These are phyloP conservation scores for Auriscalpium microsporum DNA, from an alignment of 768 basidiomycete species.

Conservation along the genomic window DNA sequence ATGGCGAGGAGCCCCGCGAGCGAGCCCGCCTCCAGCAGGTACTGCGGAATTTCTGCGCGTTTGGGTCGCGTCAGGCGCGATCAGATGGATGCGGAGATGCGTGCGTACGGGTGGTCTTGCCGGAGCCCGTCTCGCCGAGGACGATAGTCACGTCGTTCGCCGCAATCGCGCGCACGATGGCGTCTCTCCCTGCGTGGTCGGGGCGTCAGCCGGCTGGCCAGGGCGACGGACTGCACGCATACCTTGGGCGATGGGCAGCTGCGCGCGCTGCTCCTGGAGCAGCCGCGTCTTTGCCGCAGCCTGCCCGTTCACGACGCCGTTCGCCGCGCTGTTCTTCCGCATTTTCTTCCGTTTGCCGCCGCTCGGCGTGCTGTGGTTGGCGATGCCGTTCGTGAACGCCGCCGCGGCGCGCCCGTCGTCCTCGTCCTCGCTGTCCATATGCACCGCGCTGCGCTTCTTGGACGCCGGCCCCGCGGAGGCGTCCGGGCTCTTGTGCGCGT, in stretches of 20 bases:
- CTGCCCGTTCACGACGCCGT: conserved; percentile 11
- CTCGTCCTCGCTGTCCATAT: conserved; percentile 1
- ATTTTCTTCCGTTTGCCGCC: conserved; percentile 2
- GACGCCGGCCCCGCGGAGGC: not conserved
- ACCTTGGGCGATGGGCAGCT: conserved; percentile 79
- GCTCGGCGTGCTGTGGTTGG: conserved; percentile 4
- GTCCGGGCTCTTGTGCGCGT: not conserved
- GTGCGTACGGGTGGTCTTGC: conserved; percentile 92
- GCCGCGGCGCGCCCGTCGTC: not conserved
- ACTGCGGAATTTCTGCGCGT: conserved; percentile 86
- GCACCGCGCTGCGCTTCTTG: conserved; percentile 5
- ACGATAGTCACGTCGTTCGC: conserved; percentile 82
- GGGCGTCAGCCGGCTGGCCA: not conserved
- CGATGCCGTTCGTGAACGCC: not conserved
- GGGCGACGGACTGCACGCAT: conserved; percentile 13
- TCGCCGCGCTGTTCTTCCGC: not conserved
- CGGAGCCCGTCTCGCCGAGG: conserved; percentile 95
- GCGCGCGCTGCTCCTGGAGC: conserved; percentile 55
- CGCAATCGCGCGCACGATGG: conserved; percentile 61
- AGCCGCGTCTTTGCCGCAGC: conserved; percentile 8
- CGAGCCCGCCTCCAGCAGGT: conserved; percentile 77
- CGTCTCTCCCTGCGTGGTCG: conserved; percentile 52
- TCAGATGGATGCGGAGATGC: not conserved
- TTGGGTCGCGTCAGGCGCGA: not conserved
- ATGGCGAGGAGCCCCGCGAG: conserved; percentile 75